phyloP scores from a whole-genome alignment of 2,329 filamentous ascomycete species.

The Akanthomyces dipterigenus region DNA sequence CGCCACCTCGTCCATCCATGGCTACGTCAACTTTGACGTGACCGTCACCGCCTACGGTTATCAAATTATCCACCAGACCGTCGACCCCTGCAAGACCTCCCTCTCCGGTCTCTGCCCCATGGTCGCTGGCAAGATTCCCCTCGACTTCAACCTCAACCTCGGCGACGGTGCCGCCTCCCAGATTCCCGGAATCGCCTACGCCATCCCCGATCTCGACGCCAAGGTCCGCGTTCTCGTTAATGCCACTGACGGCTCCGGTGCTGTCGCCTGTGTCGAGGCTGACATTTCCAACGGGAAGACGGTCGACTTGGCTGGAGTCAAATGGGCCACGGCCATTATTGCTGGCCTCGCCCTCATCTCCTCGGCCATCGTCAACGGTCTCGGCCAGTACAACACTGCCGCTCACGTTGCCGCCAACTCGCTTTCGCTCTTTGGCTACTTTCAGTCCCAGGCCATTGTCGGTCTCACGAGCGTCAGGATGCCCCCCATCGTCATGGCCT shows the following conservation, averaged over 20 bases:
- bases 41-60: conserved; percentile 78
- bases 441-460: conserved; percentile 88
- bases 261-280: conserved; percentile 81
- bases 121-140: conserved; percentile 73
- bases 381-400: conserved; percentile 90
- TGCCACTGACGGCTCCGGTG: conserved; percentile 51
- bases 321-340: conserved; percentile 84
- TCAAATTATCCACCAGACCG: conserved; percentile 54
- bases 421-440: conserved; percentile 85
- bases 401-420: conserved; percentile 92
- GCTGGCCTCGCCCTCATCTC: conserved; percentile 76
- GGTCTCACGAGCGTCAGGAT: conserved; percentile 76
- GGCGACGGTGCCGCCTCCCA: conserved; percentile 48
- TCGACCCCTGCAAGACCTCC: conserved; percentile 69
- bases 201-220: conserved; percentile 85
- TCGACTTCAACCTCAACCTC: conserved; percentile 63
- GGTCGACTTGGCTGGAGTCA: conserved; percentile 80
- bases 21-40: conserved; percentile 72
- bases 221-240: conserved; percentile 78
- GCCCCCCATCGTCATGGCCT: conserved; percentile 81
- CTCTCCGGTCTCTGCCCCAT: conserved; percentile 82
- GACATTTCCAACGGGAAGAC: conserved; percentile 86
- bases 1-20: conserved; percentile 74
- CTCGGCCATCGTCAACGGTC: conserved; percentile 81
- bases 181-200: conserved; percentile 81